phyloP scores from a whole-genome alignment of 2,329 filamentous ascomycete species.

The Neoarthrinium moseri region DNA sequence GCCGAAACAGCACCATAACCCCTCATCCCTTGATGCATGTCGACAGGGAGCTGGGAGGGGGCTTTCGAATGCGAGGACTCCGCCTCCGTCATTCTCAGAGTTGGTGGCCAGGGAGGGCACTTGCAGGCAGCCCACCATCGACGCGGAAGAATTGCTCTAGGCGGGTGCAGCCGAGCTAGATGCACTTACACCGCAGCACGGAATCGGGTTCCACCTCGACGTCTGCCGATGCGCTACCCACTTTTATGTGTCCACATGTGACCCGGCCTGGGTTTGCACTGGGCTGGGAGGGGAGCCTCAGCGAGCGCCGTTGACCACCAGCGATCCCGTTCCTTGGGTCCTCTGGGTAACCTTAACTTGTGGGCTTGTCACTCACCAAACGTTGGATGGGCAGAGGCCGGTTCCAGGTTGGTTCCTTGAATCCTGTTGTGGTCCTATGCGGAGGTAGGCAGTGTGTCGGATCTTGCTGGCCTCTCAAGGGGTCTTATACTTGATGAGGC shows the following conservation, averaged over 20 bases:
- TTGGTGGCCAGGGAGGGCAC: slow-evolving; percentile 2
- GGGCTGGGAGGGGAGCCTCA: background rate
- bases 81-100: background rate
- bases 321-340: background rate
- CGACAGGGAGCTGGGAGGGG: background rate
- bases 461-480: background rate
- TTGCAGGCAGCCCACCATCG: slow-evolving; percentile 1
- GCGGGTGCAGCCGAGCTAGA: slow-evolving; percentile 5
- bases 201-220: background rate
- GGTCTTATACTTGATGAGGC: background rate
- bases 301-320: background rate
- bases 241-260: background rate
- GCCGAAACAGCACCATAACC: background rate
- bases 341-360: background rate
- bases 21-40: background rate
- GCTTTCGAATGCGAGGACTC: background rate
- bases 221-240: background rate
- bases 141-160: background rate
- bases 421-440: background rate
- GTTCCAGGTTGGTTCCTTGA: background rate
- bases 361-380: slow-evolving; percentile 1
- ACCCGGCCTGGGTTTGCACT: background rate
- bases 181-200: slow-evolving; percentile 11
- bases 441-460: too few species aligned
- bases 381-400: background rate